Base-by-base conservation (phyloP, 2,329 filamentous ascomycete species). In the Calycina herbarum region DNA sequence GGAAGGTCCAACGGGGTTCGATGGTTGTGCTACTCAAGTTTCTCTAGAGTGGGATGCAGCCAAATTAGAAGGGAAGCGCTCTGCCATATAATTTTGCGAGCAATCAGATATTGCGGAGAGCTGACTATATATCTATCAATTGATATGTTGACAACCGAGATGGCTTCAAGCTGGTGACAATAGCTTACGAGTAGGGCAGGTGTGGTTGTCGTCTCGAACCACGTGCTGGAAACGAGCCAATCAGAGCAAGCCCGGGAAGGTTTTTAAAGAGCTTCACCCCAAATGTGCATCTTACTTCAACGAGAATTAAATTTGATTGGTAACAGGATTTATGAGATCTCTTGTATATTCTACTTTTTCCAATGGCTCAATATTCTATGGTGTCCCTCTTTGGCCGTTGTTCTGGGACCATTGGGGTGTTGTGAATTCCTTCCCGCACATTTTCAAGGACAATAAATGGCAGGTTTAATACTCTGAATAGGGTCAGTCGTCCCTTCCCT, bases 1-100 rank as follows among this genome's bases (percentile, higher is more conserved):
- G 48, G 48, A 54, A 54, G 48, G 48, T 27, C 48, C 48, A 24
- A 54, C 20, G 20, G 48, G 48, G 24, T 54, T 54, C 48, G 48
- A 54, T 54, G 48, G 10, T 54, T 54, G 48, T 54, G 24, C 20
- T 27, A 24, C 24, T 24, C 48, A 54, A 54, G 10, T 10, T 54
- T 5, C 8, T 13, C 11, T 27, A 54, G 20, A 54, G 48, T 54
- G 48, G 48, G 48, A 24, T 54, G 48, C 11, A 5, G 48, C 48
- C 20, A 24, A 54, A 24, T 20, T 15, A 7, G 45, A 2, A 27
- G 11, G 4, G 45, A 2, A 15, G 24, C n/a, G 11, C 5, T 54
- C 48, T 27, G 5, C 20, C 10, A 54, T 54, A 24, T 27, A 8
- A 5, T 54, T 13, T 54, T 24, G 20, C 20, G 24, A 54, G 20